A percentile compares a stretch with the other conserved stretches of the same genome.
phyloP scores from a whole-genome alignment of 73 alveolate genomes.

The Uronychia binucleata region DNA sequence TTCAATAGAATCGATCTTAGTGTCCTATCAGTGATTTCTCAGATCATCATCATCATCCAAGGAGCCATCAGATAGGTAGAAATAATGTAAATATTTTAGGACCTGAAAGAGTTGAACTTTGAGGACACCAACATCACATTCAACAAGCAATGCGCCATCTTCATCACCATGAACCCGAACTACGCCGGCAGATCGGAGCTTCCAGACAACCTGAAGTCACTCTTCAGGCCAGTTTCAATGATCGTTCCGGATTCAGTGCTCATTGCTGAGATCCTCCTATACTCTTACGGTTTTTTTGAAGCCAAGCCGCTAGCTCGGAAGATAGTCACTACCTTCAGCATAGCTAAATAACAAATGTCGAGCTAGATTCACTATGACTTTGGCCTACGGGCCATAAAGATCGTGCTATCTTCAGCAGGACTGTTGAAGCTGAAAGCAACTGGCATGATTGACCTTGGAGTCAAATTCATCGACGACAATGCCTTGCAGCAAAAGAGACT shows the following conservation, averaged over 20 bases:
- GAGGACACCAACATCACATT: constrained; percentile 44
- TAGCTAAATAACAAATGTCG: constrained; percentile 77
- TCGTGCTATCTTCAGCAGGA: constrained; percentile 68
- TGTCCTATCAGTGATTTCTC: constrained; percentile 97
- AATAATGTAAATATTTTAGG: constrained; percentile 69
- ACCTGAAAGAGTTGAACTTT: constrained; percentile 54
- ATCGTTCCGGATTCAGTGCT: constrained; percentile 84
- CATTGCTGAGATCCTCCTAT: constrained; percentile 81
- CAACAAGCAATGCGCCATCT: constrained; percentile 73
- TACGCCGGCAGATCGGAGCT: constrained; percentile 87
- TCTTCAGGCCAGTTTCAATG: constrained; percentile 89
- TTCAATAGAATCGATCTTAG: constrained; percentile 89
- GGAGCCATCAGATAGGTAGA: constrained; percentile 69
- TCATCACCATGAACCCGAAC: constrained; percentile 91
- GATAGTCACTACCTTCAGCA: constrained; percentile 72
- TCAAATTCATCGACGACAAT: constrained; percentile 45
- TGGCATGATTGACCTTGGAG: constrained; percentile 80
- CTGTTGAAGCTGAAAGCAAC: constrained; percentile 55
- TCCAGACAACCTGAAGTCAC: constrained; percentile 87
- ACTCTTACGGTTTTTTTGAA: constrained; percentile 83
- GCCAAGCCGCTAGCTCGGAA: constrained; percentile 85
- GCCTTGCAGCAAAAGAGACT: neutral
- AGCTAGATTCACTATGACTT: constrained; percentile 87
- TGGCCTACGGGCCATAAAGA: constrained; percentile 87
- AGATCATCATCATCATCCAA: constrained; percentile 95